These are phyloP conservation scores for Russula vinacea DNA, from an alignment of 768 basidiomycete genomes.

Conservation along the genomic window DNA sequence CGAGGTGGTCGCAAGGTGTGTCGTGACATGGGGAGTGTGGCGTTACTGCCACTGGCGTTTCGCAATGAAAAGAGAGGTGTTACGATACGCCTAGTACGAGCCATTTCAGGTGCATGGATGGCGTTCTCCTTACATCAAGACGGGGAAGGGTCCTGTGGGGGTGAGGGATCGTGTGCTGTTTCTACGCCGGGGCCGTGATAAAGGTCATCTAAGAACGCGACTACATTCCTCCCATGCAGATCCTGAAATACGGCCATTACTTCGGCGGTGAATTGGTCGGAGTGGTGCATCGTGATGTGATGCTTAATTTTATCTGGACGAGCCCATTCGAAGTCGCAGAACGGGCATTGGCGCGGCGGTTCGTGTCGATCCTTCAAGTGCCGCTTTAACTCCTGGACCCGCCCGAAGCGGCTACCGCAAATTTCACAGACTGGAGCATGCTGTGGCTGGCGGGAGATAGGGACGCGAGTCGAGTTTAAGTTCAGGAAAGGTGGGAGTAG, in stretches of 20 bases:
- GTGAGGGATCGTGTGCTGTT: background rate
- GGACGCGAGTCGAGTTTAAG: background rate
- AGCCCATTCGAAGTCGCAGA: background rate
- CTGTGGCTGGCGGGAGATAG: background rate
- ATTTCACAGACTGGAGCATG: background rate
- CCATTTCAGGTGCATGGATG: too few relatives aligned
- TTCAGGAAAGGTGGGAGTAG: background rate
- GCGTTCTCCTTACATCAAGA: background rate
- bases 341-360: background rate
- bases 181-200: background rate
- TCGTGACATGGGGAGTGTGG: background rate
- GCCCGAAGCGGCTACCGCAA: background rate
- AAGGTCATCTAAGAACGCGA: background rate
- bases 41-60: too few relatives aligned
- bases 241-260: background rate
- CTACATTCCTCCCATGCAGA: background rate
- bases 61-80: background rate
- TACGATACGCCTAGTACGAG: background rate
- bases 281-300: background rate
- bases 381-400: background rate
- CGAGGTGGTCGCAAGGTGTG: background rate
- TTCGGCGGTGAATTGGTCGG: background rate
- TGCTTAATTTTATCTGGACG: background rate
- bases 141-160: background rate
- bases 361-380: background rate